phyloP scores from a whole-genome alignment of 164 flowering plant species.

The Brasenia schreberi region DNA sequence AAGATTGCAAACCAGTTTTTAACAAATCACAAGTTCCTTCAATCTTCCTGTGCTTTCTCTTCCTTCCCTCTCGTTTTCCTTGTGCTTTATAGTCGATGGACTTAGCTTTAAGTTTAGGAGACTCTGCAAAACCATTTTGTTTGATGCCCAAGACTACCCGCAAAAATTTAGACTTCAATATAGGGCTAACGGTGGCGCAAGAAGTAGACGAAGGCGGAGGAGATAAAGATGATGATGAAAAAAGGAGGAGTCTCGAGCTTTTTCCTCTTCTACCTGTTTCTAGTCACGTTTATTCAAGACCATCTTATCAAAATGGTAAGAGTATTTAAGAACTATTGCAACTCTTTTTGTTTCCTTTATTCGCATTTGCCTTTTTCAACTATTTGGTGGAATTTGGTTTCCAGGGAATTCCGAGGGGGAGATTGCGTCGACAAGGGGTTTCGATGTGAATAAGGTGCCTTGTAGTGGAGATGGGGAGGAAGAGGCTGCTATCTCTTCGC shows the following conservation, averaged over 20 bases:
- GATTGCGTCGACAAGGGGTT: conserved; percentile 17
- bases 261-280: conserved; percentile 34
- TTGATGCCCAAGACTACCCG: conserved; percentile 17
- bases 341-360: no score
- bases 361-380: neutral
- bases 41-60: no score
- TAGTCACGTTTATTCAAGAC: conserved; percentile 24
- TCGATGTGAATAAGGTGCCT: conserved; percentile 39
- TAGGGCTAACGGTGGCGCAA: conserved; percentile 1
- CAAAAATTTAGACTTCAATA: neutral
- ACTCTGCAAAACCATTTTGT: conserved; percentile 25
- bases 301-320: conserved; percentile 23
- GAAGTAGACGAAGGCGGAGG: conserved; percentile 19
- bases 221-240: conserved; percentile 20
- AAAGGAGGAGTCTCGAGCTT: conserved; percentile 23
- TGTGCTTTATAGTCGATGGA: conserved; percentile 23
- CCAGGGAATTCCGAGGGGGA: conserved; percentile 22
- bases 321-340: no score
- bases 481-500: conserved; percentile 38
- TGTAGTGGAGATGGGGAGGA: conserved; percentile 25
- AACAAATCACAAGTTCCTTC: no score
- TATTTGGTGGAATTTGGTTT: neutral
- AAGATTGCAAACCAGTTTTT: no score
- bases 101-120: conserved; percentile 54
- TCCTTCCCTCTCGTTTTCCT: no score